These are phyloP conservation scores for Pyricularia sp. DNA, from an alignment of 2,329 filamentous ascomycete species.

Conservation along the genomic window DNA sequence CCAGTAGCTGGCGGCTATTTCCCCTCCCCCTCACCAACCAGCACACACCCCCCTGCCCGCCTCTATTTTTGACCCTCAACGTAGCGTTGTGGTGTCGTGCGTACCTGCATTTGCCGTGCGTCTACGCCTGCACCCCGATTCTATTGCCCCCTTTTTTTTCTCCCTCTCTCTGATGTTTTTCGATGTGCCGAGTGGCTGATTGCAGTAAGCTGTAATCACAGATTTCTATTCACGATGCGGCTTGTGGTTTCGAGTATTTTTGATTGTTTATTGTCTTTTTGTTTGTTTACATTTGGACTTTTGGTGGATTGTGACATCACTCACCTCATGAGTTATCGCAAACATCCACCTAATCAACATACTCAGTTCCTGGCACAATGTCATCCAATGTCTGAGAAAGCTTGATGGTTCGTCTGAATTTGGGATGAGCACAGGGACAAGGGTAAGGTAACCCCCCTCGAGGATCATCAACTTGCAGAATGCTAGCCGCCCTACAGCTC, in stretches of 20 bases:
- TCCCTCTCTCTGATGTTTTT: neutral
- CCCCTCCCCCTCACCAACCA: neutral
- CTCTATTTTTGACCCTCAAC: slow-evolving; percentile 1
- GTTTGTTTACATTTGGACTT: neutral
- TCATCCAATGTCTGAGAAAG: neutral
- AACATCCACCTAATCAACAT: neutral
- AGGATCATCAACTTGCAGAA: neutral
- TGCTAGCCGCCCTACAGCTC: slow-evolving; percentile 5
- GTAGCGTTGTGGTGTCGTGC: neutral
- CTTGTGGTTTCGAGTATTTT: neutral
- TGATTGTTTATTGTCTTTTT: neutral
- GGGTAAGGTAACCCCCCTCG: neutral
- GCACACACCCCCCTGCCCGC: neutral
- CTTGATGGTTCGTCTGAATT: neutral
- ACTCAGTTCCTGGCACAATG: neutral
- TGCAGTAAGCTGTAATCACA: neutral
- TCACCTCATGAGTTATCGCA: neutral
- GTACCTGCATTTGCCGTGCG: neutral
- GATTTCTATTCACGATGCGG: neutral
- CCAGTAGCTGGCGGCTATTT: neutral
- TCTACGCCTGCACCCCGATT: neutral
- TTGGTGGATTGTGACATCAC: neutral
- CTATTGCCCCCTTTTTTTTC: neutral
- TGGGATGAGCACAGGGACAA: neutral
- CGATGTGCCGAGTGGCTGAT: neutral